phyloP scores from a whole-genome alignment of 202 grass and related monocot genomes.

The Hordeum pubiflorum region DNA sequence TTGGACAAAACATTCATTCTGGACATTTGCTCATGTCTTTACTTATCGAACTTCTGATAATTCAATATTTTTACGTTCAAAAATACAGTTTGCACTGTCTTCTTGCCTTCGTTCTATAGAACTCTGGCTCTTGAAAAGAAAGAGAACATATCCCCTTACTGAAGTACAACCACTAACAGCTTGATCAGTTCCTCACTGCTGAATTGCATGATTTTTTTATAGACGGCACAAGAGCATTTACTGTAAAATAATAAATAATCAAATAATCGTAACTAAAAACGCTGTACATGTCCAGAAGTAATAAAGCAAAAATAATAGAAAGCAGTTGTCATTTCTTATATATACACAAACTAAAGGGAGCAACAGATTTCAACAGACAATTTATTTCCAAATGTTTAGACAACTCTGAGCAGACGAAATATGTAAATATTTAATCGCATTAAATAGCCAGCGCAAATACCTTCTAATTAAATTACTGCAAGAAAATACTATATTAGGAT shows the following conservation, averaged over 20 bases:
- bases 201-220: background rate
- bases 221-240: background rate
- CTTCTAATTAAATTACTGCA: background rate
- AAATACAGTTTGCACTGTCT: background rate
- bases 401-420: background rate
- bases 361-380: slow-evolving; percentile 1
- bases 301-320: background rate
- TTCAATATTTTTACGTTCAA: background rate
- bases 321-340: background rate
- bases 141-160: background rate
- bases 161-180: background rate
- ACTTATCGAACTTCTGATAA: background rate
- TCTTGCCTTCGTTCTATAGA: background rate
- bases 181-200: background rate
- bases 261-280: background rate
- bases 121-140: background rate
- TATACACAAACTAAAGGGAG: background rate
- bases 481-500: background rate
- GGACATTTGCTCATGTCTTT: background rate
- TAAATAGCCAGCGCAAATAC: background rate
- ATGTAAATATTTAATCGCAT: background rate
- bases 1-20: background rate
- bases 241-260: slow-evolving; percentile 1
- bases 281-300: background rate
- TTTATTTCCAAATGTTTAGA: background rate